These are phyloP conservation scores for Cutaneotrichosporon dermatis DNA, from an alignment of 1,284 basidiomycete species.

Conservation along the genomic window DNA sequence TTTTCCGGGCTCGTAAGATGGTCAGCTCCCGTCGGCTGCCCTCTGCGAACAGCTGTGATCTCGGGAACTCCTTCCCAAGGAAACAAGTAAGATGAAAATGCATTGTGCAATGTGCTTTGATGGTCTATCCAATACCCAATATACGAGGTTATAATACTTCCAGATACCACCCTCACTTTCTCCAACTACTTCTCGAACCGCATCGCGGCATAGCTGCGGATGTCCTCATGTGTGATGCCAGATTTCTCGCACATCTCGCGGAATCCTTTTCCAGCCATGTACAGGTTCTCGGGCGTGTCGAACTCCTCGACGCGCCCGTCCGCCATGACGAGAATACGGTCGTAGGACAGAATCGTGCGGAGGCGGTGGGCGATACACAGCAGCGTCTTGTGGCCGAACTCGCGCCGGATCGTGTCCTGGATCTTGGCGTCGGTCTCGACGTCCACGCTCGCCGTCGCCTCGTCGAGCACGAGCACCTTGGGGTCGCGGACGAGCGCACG, in stretches of 20 bases:
- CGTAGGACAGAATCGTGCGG: constrained; percentile 74
- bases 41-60: too few relatives aligned
- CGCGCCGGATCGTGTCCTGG: constrained; percentile 62
- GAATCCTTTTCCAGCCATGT: constrained; percentile 63
- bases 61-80: too few relatives aligned
- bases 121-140: not conserved
- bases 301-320: constrained; percentile 66
- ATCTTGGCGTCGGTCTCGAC: constrained; percentile 68
- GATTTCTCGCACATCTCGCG: constrained; percentile 69
- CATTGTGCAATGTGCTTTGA: not conserved
- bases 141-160: not conserved
- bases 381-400: constrained; percentile 62
- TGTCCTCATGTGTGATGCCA: constrained; percentile 63
- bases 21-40: too few relatives aligned
- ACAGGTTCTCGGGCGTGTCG: constrained; percentile 71
- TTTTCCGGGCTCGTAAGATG: too few relatives aligned
- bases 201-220: constrained; percentile 30
- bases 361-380: constrained; percentile 66
- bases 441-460: constrained; percentile 54
- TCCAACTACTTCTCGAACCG: not conserved
- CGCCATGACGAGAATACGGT: constrained; percentile 67
- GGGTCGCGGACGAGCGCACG: constrained; percentile 57
- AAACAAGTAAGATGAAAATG: too few relatives aligned
- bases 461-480: constrained; percentile 61
- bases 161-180: too few relatives aligned